Conservation (phyloP, 2,329 filamentous ascomycete species). For the Cercospora zeina region DNA sequence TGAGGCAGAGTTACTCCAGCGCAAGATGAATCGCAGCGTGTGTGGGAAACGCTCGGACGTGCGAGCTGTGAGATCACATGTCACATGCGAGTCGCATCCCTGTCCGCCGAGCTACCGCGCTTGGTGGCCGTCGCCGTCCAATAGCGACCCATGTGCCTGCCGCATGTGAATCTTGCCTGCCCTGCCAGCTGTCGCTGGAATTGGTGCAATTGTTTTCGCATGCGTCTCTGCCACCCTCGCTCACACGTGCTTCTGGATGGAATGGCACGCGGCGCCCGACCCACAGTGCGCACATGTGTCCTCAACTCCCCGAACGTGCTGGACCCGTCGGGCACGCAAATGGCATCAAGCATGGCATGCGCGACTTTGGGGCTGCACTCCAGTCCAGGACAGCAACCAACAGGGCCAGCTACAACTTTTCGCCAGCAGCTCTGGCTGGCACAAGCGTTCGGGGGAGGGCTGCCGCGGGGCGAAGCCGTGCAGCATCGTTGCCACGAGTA, state of each 20-base stretch:
- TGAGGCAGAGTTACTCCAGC: background rate
- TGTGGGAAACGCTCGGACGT: constrained; percentile 6
- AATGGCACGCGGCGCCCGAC: background rate
- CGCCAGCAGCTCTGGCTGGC: background rate
- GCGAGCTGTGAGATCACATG: background rate
- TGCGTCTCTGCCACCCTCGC: background rate
- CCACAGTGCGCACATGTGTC: background rate
- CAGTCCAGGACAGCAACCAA: background rate
- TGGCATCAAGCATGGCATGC: background rate
- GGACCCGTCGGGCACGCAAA: background rate
- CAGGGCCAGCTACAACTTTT: background rate
- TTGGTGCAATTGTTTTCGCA: background rate
- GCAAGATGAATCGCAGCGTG: constrained; percentile 7
- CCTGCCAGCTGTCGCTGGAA: background rate
- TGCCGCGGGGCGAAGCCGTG: constrained; percentile 3
- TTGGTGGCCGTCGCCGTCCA: background rate
- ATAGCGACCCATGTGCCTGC: background rate
- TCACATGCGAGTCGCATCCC: background rate
- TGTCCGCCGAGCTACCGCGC: background rate
- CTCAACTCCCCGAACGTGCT: constrained; percentile 2
- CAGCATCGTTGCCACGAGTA: background rate
- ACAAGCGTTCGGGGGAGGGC: background rate
- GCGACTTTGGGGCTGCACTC: background rate
- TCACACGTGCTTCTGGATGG: background rate
- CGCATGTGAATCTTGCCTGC: background rate